phyloP scores from a whole-genome alignment of 371 early-diverging fungal species.

The Funneliformis caledonium region DNA sequence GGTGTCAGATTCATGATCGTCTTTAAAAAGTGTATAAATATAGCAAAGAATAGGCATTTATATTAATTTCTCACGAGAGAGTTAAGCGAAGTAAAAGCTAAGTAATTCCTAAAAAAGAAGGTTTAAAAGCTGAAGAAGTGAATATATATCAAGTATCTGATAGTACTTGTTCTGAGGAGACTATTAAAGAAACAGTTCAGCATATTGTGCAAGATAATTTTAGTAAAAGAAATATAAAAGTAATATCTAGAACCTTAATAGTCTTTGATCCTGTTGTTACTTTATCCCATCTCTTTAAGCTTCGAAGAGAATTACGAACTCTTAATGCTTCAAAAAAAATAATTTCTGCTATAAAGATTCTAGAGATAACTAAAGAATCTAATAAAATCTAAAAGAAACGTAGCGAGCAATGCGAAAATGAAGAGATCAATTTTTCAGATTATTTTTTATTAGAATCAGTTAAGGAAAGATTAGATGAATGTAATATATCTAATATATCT shows the following conservation, averaged over 20 bases:
- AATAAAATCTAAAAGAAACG: slow-evolving; percentile 27
- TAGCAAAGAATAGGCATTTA: slow-evolving; percentile 25
- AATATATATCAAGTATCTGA: slow-evolving; percentile 9
- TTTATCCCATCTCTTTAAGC: slow-evolving; percentile 4
- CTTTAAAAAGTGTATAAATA: slow-evolving; percentile 12
- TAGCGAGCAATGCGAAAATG: background rate
- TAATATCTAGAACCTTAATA: slow-evolving; percentile 1
- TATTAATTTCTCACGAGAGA: slow-evolving; percentile 27
- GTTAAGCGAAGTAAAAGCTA: slow-evolving; percentile 1
- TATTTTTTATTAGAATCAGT: slow-evolving; percentile 29
- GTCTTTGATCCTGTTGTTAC: background rate
- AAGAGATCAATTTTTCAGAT: slow-evolving; percentile 14
- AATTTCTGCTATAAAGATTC: background rate
- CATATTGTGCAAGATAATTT: slow-evolving; percentile 27
- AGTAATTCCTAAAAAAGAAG: background rate
- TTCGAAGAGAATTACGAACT: slow-evolving; percentile 19
- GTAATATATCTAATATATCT: slow-evolving; percentile 7
- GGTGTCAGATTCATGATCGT: no score
- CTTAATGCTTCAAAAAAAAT: background rate
- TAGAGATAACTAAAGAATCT: background rate
- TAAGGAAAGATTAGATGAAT: background rate
- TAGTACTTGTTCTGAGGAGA: no score
- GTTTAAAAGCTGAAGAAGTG: background rate
- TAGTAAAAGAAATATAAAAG: slow-evolving; percentile 22
- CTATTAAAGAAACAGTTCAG: slow-evolving; percentile 31